Base-by-base conservation (phyloP, 2,329 filamentous ascomycete species). In the Fusarium xylarioides region DNA sequence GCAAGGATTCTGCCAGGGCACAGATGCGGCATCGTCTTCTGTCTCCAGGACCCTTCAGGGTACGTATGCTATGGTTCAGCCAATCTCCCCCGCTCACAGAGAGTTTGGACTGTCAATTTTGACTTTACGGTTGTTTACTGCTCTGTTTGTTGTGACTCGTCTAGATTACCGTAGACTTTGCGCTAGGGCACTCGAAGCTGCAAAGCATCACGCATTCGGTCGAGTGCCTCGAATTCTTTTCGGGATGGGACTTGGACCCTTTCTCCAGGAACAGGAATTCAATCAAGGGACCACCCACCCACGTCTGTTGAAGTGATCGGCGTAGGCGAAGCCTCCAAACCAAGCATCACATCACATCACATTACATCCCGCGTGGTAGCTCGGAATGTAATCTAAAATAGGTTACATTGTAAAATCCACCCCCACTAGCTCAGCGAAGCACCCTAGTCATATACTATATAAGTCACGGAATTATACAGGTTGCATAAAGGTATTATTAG, bases 251-350 rank as follows among this genome's bases (percentile, higher is more conserved):
- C 53, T 55, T 56, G 42, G 46, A 65, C 35, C 34, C 65, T 63
- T 50, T 37, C 65, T 69, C 50, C 50, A 65, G 53, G 60, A 70
- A 70, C 47, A 44, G 47, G 42, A 53, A 49, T 64, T 58, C 44
- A 44, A 35, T 54, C 4, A 55, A 30, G 58, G 63, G 55, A 47
- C 50, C 58, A 47, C 50, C 58, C 52, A 49, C 57, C 44, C 66
- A 53, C 70, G 50, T 46, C 47, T 40, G 56, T 61, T 62, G 62
- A 40, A 61, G 42, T 38, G 70, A 74, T 74, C 73, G 73, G 66
- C 73, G 67, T 57, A 40, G 70, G 68, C 72, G 61, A 76, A 67
- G 66, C 59, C 63, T 34, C 58, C 30, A 42, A 18, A 40, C 42
- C 21, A 76, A 67, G 66, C 66, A 40, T 54, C 50, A 28, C 23